Percentiles rank a stretch among this genome's conserved stretches.
These are phyloP conservation scores for Xylariomycetidae sp. DNA, from an alignment of 2,329 filamentous ascomycete genomes.

Conservation along the genomic window DNA sequence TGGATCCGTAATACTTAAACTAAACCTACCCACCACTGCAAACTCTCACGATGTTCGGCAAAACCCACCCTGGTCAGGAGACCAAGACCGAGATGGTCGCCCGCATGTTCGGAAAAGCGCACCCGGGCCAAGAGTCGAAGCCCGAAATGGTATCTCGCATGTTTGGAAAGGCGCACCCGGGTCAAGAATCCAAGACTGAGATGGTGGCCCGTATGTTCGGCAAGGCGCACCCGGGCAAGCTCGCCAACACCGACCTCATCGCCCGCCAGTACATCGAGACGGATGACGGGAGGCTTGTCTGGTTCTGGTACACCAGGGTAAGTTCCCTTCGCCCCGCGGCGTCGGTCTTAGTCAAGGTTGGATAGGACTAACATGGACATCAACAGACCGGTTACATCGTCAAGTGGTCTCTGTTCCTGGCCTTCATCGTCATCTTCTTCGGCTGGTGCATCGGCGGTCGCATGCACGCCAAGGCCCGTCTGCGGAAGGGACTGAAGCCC, in stretches of 20 bases:
- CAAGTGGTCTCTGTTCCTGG: conserved; percentile 65
- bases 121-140: conserved; percentile 2
- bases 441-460: conserved; percentile 63
- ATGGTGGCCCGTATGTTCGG: no score
- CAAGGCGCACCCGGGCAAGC: conserved; percentile 1
- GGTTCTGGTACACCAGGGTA: conserved; percentile 26
- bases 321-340: conserved; percentile 4
- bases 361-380: no score
- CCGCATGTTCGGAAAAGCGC: conserved; percentile 6
- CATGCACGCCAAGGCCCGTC: conserved; percentile 60
- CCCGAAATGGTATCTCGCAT: conserved; percentile 12
- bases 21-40: no score
- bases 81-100: no score
- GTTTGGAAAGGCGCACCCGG: no score
- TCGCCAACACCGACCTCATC: conserved; percentile 8
- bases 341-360: no score
- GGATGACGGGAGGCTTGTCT: conserved; percentile 15
- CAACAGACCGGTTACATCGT: conserved; percentile 58
- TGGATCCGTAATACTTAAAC: no score
- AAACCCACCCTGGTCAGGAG: no score
- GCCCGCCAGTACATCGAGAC: conserved; percentile 16
- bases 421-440: conserved; percentile 52
- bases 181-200: no score
- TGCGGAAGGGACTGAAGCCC: conserved; percentile 59
- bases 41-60: no score